Evolutionary conservation across 495 filamentous ascomycete genomes (phyloP).

Genomic region (Neurospora tetraspora): DNA sequence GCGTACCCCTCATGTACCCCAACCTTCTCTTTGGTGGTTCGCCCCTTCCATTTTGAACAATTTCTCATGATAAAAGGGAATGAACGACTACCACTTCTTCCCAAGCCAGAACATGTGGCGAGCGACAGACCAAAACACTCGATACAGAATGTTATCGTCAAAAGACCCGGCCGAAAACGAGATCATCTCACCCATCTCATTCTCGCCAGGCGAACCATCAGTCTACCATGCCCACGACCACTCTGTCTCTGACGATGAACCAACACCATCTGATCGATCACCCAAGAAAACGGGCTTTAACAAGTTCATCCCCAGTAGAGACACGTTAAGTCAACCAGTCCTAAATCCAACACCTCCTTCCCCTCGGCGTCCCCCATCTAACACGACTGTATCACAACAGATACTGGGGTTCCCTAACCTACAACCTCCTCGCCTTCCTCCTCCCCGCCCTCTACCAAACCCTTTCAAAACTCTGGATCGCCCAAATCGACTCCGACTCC

Average conservation of each 20-base stretch:
- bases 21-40: not conserved
- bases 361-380: not conserved
- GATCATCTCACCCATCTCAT: not conserved
- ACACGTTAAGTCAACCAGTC: not conserved
- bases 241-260: not conserved
- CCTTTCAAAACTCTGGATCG: slow-evolving; percentile 65
- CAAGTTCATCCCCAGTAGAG: not conserved
- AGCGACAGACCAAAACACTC: not conserved
- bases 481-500: slow-evolving; percentile 52
- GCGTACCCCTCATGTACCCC: not conserved
- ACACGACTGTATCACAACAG: not conserved
- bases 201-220: not conserved
- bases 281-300: not conserved
- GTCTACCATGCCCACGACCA: not conserved
- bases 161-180: not conserved
- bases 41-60: not conserved
- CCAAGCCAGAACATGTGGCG: not conserved
- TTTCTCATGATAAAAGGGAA: not conserved
- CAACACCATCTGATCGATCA: not conserved
- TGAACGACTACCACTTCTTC: not conserved
- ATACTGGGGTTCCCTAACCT: slow-evolving; percentile 48
- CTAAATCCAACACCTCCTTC: not conserved
- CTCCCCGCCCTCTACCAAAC: slow-evolving; percentile 62
- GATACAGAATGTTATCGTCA: not conserved
- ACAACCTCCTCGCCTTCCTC: slow-evolving; percentile 55